Percentiles rank a stretch among this genome's conserved stretches.
Evolutionary conservation across 2,329 filamentous ascomycete genomes (phyloP).

Genomic region (Pleomassaria siparia): DNA sequence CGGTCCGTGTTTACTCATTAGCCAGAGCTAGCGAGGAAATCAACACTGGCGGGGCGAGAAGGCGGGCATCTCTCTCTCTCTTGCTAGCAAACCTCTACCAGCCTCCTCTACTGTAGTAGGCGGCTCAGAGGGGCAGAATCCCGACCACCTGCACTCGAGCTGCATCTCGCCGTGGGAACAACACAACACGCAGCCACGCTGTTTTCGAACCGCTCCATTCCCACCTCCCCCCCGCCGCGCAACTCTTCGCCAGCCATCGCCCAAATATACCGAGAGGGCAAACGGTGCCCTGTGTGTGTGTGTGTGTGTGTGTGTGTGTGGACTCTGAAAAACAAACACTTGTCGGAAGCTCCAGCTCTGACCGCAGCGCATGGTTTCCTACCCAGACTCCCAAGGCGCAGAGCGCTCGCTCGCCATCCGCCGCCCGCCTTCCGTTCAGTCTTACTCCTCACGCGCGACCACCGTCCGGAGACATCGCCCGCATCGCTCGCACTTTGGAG

Average conservation of each 20-base stretch:
- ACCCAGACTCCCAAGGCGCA: slow-evolving; percentile 56
- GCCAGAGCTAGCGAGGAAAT: slow-evolving; percentile 1
- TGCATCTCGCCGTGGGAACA: slow-evolving; percentile 29
- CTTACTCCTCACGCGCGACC: slow-evolving; percentile 55
- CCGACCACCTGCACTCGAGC: slow-evolving; percentile 17
- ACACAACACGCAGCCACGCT: slow-evolving; percentile 32
- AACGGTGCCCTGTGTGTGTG: not conserved
- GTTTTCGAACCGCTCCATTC: slow-evolving; percentile 24
- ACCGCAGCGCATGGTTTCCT: slow-evolving; percentile 60
- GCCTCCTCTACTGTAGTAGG: too few relatives aligned
- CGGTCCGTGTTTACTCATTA: slow-evolving; percentile 7
- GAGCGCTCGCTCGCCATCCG: slow-evolving; percentile 61
- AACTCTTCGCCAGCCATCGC: slow-evolving; percentile 1
- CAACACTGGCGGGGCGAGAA: slow-evolving; percentile 26
- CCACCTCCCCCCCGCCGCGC: slow-evolving; percentile 5
- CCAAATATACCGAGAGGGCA: not conserved
- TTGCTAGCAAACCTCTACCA: slow-evolving; percentile 7
- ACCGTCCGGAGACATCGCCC: slow-evolving; percentile 67
- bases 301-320: too few relatives aligned
- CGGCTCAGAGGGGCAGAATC: slow-evolving; percentile 1
- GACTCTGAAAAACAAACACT: not conserved
- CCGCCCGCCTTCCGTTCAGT: slow-evolving; percentile 65
- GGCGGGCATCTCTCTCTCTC: slow-evolving; percentile 2
- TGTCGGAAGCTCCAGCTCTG: slow-evolving; percentile 8
- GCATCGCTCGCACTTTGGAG: slow-evolving; percentile 78